Evolutionary conservation across 2,329 filamentous ascomycete genomes (phyloP).

Genomic region (Fonsecaea erecta): DNA sequence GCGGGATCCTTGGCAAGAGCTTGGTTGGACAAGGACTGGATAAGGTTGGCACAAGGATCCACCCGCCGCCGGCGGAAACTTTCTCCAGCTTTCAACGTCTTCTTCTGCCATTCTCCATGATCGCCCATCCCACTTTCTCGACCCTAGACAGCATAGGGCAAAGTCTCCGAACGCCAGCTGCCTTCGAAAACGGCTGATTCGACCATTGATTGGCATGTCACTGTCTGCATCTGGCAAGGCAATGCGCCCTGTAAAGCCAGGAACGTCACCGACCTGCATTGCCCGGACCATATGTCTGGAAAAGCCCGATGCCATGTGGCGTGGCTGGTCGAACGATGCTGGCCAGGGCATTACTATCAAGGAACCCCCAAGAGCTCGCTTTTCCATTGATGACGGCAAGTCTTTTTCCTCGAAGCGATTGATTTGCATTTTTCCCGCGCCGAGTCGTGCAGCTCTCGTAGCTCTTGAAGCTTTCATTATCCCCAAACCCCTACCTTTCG

Average conservation of each 20-base stretch:
- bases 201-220: conserved; percentile 28
- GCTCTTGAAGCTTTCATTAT: conserved; percentile 7
- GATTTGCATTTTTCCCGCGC: conserved; percentile 16
- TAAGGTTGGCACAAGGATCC: neutral
- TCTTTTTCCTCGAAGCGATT: conserved; percentile 14
- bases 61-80: conserved; percentile 14
- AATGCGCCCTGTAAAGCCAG: conserved; percentile 27
- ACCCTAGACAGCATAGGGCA: conserved; percentile 10
- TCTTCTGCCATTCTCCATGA: neutral
- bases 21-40: neutral
- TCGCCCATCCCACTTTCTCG: conserved; percentile 3
- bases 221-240: conserved; percentile 29
- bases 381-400: conserved; percentile 23
- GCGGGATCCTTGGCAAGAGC: conserved; percentile 6
- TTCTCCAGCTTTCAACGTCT: conserved; percentile 14
- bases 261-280: conserved; percentile 30
- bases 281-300: neutral
- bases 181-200: conserved; percentile 13
- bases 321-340: conserved; percentile 14
- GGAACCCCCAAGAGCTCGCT: neutral
- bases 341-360: neutral
- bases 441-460: conserved; percentile 5
- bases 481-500: neutral
- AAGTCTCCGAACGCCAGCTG: conserved; percentile 19
- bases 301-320: conserved; percentile 30